These are phyloP conservation scores for Coemansia sp. DNA, from an alignment of 192 early-diverging fungal species.

Conservation along the genomic window DNA sequence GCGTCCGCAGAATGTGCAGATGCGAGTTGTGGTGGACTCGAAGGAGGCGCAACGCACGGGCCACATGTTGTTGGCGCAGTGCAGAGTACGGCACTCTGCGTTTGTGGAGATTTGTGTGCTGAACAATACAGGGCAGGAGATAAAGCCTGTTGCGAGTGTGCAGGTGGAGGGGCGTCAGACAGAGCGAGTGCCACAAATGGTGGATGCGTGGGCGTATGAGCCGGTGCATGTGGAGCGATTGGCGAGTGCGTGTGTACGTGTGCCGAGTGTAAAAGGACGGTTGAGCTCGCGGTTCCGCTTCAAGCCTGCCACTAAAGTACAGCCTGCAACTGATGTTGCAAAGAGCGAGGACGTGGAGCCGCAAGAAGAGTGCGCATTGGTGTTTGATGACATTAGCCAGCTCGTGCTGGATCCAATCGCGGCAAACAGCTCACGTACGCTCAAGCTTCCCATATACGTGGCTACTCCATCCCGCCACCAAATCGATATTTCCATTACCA, in stretches of 20 bases:
- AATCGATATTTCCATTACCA: constrained; percentile 9
- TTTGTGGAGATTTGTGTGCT: constrained; percentile 8
- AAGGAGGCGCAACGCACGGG: constrained; percentile 5
- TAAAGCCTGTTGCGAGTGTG: constrained; percentile 14
- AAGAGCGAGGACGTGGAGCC: not conserved
- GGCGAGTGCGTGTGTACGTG: constrained; percentile 5
- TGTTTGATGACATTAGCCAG: constrained; percentile 32
- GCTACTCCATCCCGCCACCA: constrained; percentile 24
- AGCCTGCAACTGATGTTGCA: too few relatives aligned
- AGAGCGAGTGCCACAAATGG: not conserved
- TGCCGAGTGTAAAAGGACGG: constrained; percentile 1
- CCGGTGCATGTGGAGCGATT: not conserved
- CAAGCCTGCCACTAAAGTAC: not conserved
- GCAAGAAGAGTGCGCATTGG: constrained; percentile 2
- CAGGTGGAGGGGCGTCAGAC: not conserved
- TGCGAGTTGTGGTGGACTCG: constrained; percentile 14
- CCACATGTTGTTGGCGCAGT: constrained; percentile 8
- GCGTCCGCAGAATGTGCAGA: constrained; percentile 12
- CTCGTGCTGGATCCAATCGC: constrained; percentile 23
- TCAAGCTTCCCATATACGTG: constrained; percentile 25
- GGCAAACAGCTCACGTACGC: not conserved
- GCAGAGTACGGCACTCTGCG: not conserved
- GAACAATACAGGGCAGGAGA: constrained; percentile 5
- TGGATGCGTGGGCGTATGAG: not conserved
- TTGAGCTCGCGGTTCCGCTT: not conserved